Evolutionary conservation across 1,284 basidiomycete species (phyloP).

Genomic region (Cronartium ribicola): DNA sequence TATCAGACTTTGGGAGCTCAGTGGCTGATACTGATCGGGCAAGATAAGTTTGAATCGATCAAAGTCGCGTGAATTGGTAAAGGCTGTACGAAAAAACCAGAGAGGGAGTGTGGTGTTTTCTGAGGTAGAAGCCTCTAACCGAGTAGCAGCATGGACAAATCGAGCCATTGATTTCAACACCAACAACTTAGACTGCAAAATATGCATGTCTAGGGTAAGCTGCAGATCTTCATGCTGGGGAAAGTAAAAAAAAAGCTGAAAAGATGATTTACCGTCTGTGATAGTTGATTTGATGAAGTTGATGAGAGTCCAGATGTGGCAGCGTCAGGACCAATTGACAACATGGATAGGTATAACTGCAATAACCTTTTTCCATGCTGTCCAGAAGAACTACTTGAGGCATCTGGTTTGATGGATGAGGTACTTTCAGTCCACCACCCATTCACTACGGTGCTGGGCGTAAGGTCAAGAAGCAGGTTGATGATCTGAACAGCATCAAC

Average conservation of each 20-base stretch:
- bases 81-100: constrained; percentile 34
- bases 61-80: constrained; percentile 32
- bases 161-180: constrained; percentile 35
- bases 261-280: constrained; percentile 9
- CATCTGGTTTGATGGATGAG: constrained; percentile 4
- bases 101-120: constrained; percentile 17
- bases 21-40: background rate
- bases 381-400: constrained; percentile 4
- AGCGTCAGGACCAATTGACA: constrained; percentile 28
- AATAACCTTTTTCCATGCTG: constrained; percentile 60
- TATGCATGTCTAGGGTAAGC: background rate
- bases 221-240: background rate
- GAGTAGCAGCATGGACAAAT: constrained; percentile 27
- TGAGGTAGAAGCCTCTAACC: background rate
- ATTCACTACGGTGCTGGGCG: constrained; percentile 65
- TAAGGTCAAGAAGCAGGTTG: constrained; percentile 68
- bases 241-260: constrained; percentile 6
- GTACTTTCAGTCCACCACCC: constrained; percentile 59
- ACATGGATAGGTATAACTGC: constrained; percentile 68
- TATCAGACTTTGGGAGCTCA: background rate
- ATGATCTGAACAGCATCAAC: constrained; percentile 82
- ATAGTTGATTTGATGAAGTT: constrained; percentile 32
- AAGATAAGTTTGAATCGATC: constrained; percentile 20
- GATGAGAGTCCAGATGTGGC: constrained; percentile 25
- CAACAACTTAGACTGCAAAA: constrained; percentile 30